Evolutionary conservation across 2,329 filamentous ascomycete genomes (phyloP), one percentile per base, ranked within the genome.

Genomic region (Phyllosticta citriasiana): DNA sequence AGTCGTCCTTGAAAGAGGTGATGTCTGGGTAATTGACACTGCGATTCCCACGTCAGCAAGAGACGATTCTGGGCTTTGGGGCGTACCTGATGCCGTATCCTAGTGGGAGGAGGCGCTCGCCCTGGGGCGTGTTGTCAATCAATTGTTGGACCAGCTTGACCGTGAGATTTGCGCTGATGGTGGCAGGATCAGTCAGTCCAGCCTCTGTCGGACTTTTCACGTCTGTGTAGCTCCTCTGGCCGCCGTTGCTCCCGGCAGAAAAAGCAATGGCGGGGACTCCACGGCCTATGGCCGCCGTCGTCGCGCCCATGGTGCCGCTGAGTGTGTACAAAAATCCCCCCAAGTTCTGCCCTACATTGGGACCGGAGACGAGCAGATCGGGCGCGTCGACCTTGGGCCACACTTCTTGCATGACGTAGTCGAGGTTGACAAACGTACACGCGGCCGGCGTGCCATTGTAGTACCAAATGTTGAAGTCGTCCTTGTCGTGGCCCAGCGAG

Each of bases 381-480:
- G 80, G 80, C 1, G 74, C 74, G n/a, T 68, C 73, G 66, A 80
- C 77, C 66, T 78, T 73, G 64, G 74, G 76, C 66, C 76, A 80
- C 62, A 70, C 65, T 3, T 66, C 65, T 4, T 81, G 81, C 16
- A 84, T 72, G 8, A 84, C 79, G 53, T 80, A 82, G 71, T 84
- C 81, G 5, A 84, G 74, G 1, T 77, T 81, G 4, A 84, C 79
- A 62, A 83, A 80, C 1, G 80, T 81, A 65, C 79, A 81, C 0
- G 81, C 78, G 0, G 80, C 80, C 0, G 82, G 80, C 0, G 82
- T 85, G 24, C 82, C 82, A 59, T 84, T 82, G 70, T 84, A 85
- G 67, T 84, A 84, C 80, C 80, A 84, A 64, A 85, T 82, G 63
- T 82, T 76, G 58, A 73, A 72, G 61, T 84, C 79, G 22, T 70